Evolutionary conservation across 2,329 filamentous ascomycete species (phyloP), one percentile per base, ranked within the genome.

Genomic region (Metarhizium guizhouense): DNA sequence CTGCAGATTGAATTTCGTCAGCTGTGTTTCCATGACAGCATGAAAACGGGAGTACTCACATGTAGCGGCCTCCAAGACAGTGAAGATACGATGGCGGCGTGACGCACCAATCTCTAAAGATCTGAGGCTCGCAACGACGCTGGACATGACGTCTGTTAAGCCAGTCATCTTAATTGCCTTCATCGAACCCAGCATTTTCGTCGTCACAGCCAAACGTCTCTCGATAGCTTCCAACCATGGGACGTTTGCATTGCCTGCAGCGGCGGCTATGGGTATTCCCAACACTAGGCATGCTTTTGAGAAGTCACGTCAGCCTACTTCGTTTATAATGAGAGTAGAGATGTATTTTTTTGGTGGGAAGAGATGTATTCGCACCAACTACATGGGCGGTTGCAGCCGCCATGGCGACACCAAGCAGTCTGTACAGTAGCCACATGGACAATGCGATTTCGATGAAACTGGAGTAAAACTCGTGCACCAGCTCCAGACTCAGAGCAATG

Each of bases 141-240:
- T 49, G 0, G 65, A 64, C 18, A 74, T 57, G n/a, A 61, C 63
- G 29, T 69, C 64, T 11, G 67, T 68, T 20, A 75, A 61, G 0
- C 74, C 74, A 51, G 67, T 70, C 67, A 76, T 72, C 57, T 73
- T 74, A 53, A 76, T 64, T 14, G 66, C 67, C 55, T 74, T 75
- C 63, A 75, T 73, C 3, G 56, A 53, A 8, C 57, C 56, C 3
- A 66, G 54, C 2, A 59, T 57, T n/a, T 62, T 59, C 0, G 63
- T 54, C 1, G 64, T 66, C 14, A 57, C 59, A 1, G 58, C 57
- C 10, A 66, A 52, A 0, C 64, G 61, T 10, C 53, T 57, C 29
- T 65, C 61, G n/a, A 66, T 65, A 0, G 62, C 62, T 13, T 64
- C 63, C 2, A 62, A 59, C 63, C 63, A 66, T 2, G 63, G 53